These are phyloP conservation scores for Phialocephala sp. DNA, from an alignment of 2,329 filamentous ascomycete genomes.

Conservation along the genomic window DNA sequence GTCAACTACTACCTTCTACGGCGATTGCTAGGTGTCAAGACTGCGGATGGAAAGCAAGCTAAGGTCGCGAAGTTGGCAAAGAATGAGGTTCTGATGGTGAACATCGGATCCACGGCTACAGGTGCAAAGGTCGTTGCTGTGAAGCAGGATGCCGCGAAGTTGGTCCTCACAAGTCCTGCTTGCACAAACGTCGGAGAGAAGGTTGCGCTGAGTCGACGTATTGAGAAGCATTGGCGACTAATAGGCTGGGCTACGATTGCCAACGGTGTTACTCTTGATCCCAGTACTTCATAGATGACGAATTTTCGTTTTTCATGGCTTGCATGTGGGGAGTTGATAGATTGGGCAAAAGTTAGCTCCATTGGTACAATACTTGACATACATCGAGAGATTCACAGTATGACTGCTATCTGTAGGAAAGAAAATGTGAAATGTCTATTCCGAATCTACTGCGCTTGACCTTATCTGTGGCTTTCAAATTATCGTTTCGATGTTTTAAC, in stretches of 20 bases:
- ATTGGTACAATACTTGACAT: conserved; percentile 16
- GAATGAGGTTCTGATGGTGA: conserved; percentile 99
- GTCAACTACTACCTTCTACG: conserved; percentile 99
- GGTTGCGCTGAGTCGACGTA: conserved; percentile 93
- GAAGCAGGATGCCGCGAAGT: conserved; percentile 96
- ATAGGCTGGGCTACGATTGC: conserved; percentile 80
- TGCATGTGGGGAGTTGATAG: conserved; percentile 38
- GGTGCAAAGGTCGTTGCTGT: conserved; percentile 97
- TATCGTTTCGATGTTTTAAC: too few species aligned
- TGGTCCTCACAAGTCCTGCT: conserved; percentile 89
- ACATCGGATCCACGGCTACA: conserved; percentile 96
- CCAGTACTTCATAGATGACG: conserved; percentile 38
- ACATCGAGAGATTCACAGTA: not conserved
- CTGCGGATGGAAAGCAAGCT: conserved; percentile 97
- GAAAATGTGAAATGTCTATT: conserved; percentile 2
- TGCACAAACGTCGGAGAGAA: conserved; percentile 99
- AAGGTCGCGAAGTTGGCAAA: conserved; percentile 98
- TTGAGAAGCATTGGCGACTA: conserved; percentile 98
- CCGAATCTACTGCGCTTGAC: not conserved
- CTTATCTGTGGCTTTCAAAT: too few species aligned
- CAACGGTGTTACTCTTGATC: conserved; percentile 43
- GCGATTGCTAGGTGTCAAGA: conserved; percentile 93
- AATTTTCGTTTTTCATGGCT: conserved; percentile 17
- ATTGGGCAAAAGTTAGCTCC: conserved; percentile 38
- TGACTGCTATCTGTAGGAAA: not conserved